Conservation (phyloP, 1,139 yeast genomes). For the Candida tropicalis region DNA sequence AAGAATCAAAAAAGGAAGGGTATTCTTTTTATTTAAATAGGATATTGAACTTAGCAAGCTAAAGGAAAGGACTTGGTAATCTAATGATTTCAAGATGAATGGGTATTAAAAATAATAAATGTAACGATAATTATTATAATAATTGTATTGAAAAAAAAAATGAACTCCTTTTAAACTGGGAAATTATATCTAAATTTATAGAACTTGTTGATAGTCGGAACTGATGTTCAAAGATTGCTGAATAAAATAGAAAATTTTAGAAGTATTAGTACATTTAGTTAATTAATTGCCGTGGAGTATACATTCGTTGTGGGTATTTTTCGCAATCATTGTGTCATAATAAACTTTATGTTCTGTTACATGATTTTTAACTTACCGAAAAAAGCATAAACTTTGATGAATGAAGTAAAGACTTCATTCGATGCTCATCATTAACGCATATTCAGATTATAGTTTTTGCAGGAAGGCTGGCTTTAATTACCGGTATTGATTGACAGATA, state of each 20-base stretch:
- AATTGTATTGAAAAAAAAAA: not conserved
- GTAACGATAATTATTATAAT: not conserved
- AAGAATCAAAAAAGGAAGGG: not conserved
- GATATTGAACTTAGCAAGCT: too few species aligned
- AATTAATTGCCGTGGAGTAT: too few species aligned
- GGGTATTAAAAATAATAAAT: not conserved
- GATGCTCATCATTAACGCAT: slow-evolving; percentile 4
- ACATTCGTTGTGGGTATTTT: too few species aligned
- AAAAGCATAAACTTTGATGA: not conserved
- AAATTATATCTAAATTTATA: slow-evolving; percentile 1
- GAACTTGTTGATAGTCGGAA: not conserved
- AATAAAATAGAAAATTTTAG: too few species aligned
- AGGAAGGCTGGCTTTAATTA: slow-evolving; percentile 2
- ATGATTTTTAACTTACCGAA: not conserved
- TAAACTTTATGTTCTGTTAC: not conserved
- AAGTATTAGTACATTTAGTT: too few species aligned
- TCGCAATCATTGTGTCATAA: not conserved
- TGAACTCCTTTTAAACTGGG: not conserved
- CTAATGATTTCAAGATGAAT: too few species aligned
- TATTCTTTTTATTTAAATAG: too few species aligned
- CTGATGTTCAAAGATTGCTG: too few species aligned
- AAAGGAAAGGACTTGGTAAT: too few species aligned
- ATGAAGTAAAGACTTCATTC: not conserved
- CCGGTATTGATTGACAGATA: too few species aligned
- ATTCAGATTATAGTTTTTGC: slow-evolving; percentile 3